phyloP scores from a whole-genome alignment of 2,329 filamentous ascomycete species.

The Cordyceps pruinosa region DNA sequence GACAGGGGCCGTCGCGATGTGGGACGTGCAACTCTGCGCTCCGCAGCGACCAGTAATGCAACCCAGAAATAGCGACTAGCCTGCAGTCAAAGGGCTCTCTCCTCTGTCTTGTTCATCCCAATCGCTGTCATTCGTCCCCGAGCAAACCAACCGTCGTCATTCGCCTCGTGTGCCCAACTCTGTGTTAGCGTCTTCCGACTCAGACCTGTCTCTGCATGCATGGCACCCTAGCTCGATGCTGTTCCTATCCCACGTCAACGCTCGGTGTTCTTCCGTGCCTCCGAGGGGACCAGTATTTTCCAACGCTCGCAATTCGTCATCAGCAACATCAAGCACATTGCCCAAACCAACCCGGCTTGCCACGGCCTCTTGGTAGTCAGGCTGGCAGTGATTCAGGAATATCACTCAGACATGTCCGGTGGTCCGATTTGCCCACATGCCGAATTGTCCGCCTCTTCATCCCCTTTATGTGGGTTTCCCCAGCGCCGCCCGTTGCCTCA shows the following conservation, averaged over 20 bases:
- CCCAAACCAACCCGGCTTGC: neutral
- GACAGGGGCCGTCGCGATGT: constrained; percentile 3
- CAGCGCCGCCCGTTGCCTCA: constrained; percentile 4
- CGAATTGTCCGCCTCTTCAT: neutral
- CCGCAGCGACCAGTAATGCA: neutral
- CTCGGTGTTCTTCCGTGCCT: constrained; percentile 8
- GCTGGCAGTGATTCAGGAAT: neutral
- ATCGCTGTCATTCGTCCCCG: neutral
- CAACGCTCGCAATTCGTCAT: too few relatives aligned
- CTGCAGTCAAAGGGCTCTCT: neutral
- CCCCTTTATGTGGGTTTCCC: neutral
- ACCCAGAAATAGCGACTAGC: neutral
- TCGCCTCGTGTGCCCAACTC: neutral
- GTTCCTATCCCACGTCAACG: neutral
- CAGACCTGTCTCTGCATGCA: neutral
- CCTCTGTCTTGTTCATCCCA: neutral
- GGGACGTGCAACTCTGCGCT: neutral
- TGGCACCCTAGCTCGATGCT: neutral
- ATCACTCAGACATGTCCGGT: neutral
- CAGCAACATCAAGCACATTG: neutral
- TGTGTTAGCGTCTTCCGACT: neutral
- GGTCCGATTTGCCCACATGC: constrained; percentile 8
- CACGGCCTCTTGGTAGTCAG: neutral
- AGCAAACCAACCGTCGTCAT: neutral
- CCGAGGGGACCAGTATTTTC: neutral